These are phyloP conservation scores for Jatropha curcas DNA, from an alignment of 345 rosid genomes.

Conservation along the genomic window DNA sequence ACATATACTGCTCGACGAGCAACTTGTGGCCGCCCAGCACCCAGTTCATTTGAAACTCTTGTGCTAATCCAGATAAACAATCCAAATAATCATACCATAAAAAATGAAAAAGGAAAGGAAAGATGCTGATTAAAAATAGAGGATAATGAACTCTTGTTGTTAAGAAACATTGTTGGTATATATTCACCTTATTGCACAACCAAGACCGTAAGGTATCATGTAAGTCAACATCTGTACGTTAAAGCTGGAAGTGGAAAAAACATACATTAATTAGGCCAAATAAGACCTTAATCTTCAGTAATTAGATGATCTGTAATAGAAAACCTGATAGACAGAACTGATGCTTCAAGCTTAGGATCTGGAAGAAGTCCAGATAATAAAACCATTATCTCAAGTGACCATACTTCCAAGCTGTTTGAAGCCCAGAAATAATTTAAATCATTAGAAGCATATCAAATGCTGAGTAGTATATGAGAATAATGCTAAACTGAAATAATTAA, in stretches of 20 bases:
- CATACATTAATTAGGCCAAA: too few relatives aligned
- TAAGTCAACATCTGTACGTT: slow-evolving; percentile 17
- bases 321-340: slow-evolving; percentile 46
- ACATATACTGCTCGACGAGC: slow-evolving; percentile 25
- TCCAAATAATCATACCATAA: too few relatives aligned
- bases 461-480: background rate
- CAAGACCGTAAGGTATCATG: slow-evolving; percentile 28
- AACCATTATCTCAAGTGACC: slow-evolving; percentile 44
- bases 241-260: slow-evolving; percentile 16
- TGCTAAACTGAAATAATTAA: background rate
- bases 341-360: slow-evolving; percentile 44
- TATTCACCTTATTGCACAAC: slow-evolving; percentile 21
- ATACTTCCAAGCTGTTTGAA: slow-evolving; percentile 41
- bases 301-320: background rate
- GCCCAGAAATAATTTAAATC: background rate
- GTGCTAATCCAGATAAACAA: slow-evolving; percentile 18
- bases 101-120: too few relatives aligned
- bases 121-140: too few relatives aligned
- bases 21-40: slow-evolving; percentile 25
- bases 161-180: too few relatives aligned
- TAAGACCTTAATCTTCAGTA: too few relatives aligned
- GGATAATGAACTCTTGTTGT: too few relatives aligned
- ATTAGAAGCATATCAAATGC: background rate
- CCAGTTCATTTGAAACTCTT: slow-evolving; percentile 36
- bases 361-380: slow-evolving; percentile 54